Evolutionary conservation across 2,329 filamentous ascomycete genomes (phyloP).

Genomic region (Neopestalotiopsis sp.): DNA sequence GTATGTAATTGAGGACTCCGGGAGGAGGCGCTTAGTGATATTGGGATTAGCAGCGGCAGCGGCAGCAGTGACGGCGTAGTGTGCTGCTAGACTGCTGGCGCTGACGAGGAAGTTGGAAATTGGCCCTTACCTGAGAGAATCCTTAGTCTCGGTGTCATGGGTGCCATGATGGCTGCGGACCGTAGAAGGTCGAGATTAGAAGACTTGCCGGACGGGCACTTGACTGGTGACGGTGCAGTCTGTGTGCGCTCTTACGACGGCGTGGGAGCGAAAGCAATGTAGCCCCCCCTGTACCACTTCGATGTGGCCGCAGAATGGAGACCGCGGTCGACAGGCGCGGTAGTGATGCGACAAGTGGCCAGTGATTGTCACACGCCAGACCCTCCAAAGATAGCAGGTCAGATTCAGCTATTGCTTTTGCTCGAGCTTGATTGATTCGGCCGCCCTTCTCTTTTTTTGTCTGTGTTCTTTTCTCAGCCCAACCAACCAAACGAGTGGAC

Average conservation of each 20-base stretch:
- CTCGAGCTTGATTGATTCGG: not conserved
- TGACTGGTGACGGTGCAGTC: conserved; percentile 2
- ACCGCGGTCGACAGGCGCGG: conserved; percentile 18
- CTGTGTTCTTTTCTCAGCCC: not conserved
- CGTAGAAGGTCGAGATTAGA: conserved; percentile 20
- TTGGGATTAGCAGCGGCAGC: conserved; percentile 21
- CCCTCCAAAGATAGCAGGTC: conserved; percentile 7
- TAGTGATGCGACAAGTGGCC: conserved; percentile 19
- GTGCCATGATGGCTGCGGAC: conserved; percentile 58
- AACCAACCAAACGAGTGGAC: not conserved
- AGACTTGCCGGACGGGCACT: conserved; percentile 2
- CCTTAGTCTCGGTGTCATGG: conserved; percentile 63
- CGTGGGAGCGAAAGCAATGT: conserved; percentile 15
- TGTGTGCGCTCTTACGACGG: conserved; percentile 16
- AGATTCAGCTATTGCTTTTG: conserved; percentile 10
- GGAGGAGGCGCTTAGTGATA: conserved; percentile 22
- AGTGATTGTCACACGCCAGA: conserved; percentile 17
- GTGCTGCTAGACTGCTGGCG: conserved; percentile 2
- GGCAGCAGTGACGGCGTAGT: conserved; percentile 29
- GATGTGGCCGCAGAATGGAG: conserved; percentile 17
- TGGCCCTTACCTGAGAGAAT: conserved; percentile 63
- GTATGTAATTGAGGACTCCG: conserved; percentile 18
- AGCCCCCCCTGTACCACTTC: conserved; percentile 8
- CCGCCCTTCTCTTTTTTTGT: not conserved
- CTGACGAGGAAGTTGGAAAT: conserved; percentile 19